Conservation (phyloP, 306 rosid genomes). For the Lagenaria siceraria region DNA sequence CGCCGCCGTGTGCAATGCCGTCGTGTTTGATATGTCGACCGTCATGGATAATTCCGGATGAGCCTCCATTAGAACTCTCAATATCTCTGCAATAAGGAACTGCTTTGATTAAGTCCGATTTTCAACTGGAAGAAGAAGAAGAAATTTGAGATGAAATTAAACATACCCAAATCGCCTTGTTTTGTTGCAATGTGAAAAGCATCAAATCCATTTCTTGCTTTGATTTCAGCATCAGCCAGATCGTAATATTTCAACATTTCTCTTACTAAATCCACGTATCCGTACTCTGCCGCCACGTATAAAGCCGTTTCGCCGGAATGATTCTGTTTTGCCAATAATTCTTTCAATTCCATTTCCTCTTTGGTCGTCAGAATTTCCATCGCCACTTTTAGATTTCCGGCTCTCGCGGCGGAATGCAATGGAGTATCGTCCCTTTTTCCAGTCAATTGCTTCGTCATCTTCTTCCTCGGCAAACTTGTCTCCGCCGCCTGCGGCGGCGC, state of each 20-base stretch:
- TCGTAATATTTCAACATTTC: slow-evolving; percentile 68
- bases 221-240: slow-evolving; percentile 64
- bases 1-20: slow-evolving; percentile 96
- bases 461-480: slow-evolving; percentile 37
- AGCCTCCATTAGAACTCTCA: slow-evolving; percentile 63
- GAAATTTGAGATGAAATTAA: not conserved
- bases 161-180: slow-evolving; percentile 79
- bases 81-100: slow-evolving; percentile 40
- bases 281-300: slow-evolving; percentile 81
- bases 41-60: slow-evolving; percentile 86
- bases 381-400: slow-evolving; percentile 40
- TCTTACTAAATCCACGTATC: slow-evolving; percentile 61
- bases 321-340: slow-evolving; percentile 52
- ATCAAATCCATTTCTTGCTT: slow-evolving; percentile 89
- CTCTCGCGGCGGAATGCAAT: slow-evolving; percentile 71
- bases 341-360: slow-evolving; percentile 35
- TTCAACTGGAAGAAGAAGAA: not conserved
- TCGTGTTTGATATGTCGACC: slow-evolving; percentile 80
- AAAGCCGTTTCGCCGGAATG: slow-evolving; percentile 85
- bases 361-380: slow-evolving; percentile 26
- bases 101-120: not conserved
- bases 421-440: slow-evolving; percentile 81
- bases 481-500: slow-evolving; percentile 19
- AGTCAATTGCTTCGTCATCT: slow-evolving; percentile 79
- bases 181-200: slow-evolving; percentile 96